These are phyloP conservation scores for Fraxinus pennsylvanica DNA, from an alignment of 257 asterid species.

Conservation along the genomic window DNA sequence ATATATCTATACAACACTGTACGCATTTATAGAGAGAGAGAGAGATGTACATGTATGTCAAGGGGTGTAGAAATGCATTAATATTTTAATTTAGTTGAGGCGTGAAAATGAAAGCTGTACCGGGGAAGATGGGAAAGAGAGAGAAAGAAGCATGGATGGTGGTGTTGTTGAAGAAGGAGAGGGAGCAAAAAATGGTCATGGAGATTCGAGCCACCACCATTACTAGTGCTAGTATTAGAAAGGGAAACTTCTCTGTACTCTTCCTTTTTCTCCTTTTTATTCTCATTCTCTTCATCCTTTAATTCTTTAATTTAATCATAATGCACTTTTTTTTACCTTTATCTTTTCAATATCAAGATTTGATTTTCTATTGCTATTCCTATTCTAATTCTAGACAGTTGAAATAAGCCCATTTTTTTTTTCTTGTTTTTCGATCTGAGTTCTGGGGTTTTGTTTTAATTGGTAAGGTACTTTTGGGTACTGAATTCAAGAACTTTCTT, in stretches of 20 bases:
- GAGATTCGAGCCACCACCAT: conserved; percentile 71
- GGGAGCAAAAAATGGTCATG: conserved; percentile 45
- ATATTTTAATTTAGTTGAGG: conserved; percentile 36
- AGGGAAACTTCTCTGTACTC: conserved; percentile 63
- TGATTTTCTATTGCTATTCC: conserved; percentile 23
- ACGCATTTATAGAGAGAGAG: background rate
- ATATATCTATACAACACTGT: no score
- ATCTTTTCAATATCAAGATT: conserved; percentile 29
- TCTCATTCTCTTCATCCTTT: conserved; percentile 72
- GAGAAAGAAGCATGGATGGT: conserved; percentile 40
- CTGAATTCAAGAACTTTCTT: conserved; percentile 31
- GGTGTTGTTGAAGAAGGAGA: conserved; percentile 37
- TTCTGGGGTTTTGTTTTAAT: conserved; percentile 20
- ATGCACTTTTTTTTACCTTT: conserved; percentile 8
- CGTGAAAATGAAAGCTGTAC: conserved; percentile 32
- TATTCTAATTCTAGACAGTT: conserved; percentile 26
- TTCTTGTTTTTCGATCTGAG: conserved; percentile 48
- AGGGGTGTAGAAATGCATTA: conserved; percentile 14
- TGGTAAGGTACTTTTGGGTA: conserved; percentile 21
- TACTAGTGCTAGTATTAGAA: conserved; percentile 30
- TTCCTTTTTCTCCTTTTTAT: conserved; percentile 80
- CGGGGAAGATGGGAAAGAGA: conserved; percentile 36
- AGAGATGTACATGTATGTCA: conserved; percentile 23
- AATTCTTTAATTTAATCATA: conserved; percentile 17
- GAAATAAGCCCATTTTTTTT: conserved; percentile 34